These are phyloP conservation scores for Xylogone sp. DNA, from an alignment of 2,329 filamentous ascomycete species.

Conservation along the genomic window DNA sequence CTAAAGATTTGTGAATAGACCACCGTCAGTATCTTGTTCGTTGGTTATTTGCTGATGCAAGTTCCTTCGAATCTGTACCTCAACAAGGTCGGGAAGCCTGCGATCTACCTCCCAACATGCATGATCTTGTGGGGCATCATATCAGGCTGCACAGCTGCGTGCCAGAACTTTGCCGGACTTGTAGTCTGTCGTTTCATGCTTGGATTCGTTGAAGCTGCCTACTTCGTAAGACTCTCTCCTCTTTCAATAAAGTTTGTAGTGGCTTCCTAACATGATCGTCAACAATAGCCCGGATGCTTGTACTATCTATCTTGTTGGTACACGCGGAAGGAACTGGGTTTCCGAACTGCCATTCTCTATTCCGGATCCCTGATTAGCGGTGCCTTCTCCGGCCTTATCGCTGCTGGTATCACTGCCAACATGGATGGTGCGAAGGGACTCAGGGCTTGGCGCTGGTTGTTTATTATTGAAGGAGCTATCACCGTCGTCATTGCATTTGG, in stretches of 20 bases:
- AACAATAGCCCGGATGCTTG: slow-evolving; percentile 48
- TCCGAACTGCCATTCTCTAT: slow-evolving; percentile 64
- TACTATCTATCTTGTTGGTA: slow-evolving; percentile 67
- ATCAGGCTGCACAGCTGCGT: slow-evolving; percentile 44
- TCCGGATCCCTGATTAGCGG: slow-evolving; percentile 66
- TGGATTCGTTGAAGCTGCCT: slow-evolving; percentile 52
- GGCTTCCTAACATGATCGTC: neutral
- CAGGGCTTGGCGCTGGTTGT: slow-evolving; percentile 62
- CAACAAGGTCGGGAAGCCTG: slow-evolving; percentile 46
- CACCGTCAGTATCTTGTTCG: slow-evolving; percentile 35
- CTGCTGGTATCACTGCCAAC: slow-evolving; percentile 61
- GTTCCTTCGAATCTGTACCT: slow-evolving; percentile 45
- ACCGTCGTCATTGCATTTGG: slow-evolving; percentile 57
- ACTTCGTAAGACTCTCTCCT: slow-evolving; percentile 36
- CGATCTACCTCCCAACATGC: slow-evolving; percentile 44
- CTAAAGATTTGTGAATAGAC: slow-evolving; percentile 25
- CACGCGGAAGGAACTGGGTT: slow-evolving; percentile 61
- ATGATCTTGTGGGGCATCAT: slow-evolving; percentile 48
- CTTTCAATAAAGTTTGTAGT: neutral
- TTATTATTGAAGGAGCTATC: slow-evolving; percentile 66
- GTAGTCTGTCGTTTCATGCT: slow-evolving; percentile 45
- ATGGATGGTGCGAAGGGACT: slow-evolving; percentile 56
- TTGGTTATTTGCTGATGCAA: slow-evolving; percentile 36
- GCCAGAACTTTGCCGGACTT: slow-evolving; percentile 41
- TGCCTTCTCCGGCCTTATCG: slow-evolving; percentile 65